Evolutionary conservation across 78 protist species (phyloP).

Genomic region (Dictyostelium intermedium): DNA sequence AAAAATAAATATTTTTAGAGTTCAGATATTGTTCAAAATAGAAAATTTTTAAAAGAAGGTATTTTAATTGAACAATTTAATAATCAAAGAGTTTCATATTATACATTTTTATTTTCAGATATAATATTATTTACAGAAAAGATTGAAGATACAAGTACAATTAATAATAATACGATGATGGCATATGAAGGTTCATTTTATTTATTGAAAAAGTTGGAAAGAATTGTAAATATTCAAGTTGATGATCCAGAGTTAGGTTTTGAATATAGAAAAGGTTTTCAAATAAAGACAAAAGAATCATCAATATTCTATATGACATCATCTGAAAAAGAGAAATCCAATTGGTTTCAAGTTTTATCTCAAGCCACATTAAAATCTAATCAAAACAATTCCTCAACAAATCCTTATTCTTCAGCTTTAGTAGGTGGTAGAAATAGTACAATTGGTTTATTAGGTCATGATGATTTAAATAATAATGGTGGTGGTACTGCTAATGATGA

Average conservation of each 20-base stretch:
- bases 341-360: constrained; percentile 43
- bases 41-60: constrained; percentile 70
- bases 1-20: background rate
- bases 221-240: constrained; percentile 34
- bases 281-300: constrained; percentile 47
- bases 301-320: constrained; percentile 62
- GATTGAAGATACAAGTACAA: constrained; percentile 49
- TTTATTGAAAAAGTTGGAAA: constrained; percentile 59
- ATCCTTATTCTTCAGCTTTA: background rate
- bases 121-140: constrained; percentile 62
- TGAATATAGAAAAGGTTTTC: constrained; percentile 76
- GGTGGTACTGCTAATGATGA: background rate
- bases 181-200: constrained; percentile 56
- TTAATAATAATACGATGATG: constrained; percentile 11
- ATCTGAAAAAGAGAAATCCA: constrained; percentile 45
- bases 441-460: background rate
- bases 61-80: constrained; percentile 62
- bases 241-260: constrained; percentile 71
- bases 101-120: constrained; percentile 62
- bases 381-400: background rate
- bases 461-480: background rate
- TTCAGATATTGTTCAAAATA: constrained; percentile 19
- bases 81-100: constrained; percentile 59
- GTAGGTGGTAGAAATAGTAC: background rate
- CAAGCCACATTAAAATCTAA: constrained; percentile 18